These are phyloP conservation scores for Dioszegia crocea DNA, from an alignment of 768 basidiomycete genomes.

Conservation along the genomic window DNA sequence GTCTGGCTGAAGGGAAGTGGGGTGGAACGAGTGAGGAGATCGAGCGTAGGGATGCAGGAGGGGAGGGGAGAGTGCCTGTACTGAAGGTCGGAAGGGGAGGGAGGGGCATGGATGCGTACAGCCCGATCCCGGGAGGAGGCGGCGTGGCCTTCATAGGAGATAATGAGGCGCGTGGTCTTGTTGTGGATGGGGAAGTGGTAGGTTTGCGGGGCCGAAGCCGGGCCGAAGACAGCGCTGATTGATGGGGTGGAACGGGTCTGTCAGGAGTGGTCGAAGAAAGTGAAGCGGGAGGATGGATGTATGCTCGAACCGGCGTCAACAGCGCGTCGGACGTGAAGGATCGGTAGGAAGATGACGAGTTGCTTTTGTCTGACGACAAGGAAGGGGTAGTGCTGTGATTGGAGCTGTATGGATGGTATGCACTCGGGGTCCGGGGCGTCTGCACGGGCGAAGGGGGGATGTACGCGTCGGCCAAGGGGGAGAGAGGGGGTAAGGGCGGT, in stretches of 20 bases:
- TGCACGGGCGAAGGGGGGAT: neutral
- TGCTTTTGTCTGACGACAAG: neutral
- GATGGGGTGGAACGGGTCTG: slow-evolving; percentile 1
- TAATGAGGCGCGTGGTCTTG: no score
- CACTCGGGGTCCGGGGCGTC: neutral
- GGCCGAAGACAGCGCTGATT: neutral
- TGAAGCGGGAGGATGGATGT: neutral
- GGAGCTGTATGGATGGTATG: neutral
- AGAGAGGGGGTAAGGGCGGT: neutral
- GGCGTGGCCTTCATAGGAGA: neutral
- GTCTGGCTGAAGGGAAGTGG: neutral
- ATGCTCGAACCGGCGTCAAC: neutral
- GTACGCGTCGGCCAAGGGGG: neutral
- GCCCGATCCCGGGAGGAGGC: neutral
- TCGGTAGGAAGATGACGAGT: neutral
- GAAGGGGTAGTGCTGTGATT: slow-evolving; percentile 9
- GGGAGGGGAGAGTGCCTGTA: neutral
- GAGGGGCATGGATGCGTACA: slow-evolving; percentile 7
- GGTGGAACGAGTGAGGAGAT: neutral
- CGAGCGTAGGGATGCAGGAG: neutral
- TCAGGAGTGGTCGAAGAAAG: neutral
- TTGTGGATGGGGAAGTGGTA: neutral
- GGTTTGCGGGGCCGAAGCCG: neutral
- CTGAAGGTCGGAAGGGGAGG: neutral
- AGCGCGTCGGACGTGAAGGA: neutral